Conservation (phyloP, 768 basidiomycete genomes). For the Chiua virens region DNA sequence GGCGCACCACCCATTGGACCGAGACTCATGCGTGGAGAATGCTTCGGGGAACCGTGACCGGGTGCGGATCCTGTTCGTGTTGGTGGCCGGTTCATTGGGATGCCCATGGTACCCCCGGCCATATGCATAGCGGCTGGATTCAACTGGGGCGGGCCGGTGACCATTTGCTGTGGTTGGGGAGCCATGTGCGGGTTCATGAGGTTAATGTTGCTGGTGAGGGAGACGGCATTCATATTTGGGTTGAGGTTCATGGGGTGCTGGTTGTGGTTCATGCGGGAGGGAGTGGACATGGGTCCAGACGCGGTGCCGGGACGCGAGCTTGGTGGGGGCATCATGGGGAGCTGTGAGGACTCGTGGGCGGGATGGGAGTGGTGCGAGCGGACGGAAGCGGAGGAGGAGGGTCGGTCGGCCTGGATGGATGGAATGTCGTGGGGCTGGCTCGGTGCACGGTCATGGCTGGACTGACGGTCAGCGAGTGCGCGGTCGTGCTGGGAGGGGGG, state of each 20-base stretch:
- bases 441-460: constrained; percentile 22
- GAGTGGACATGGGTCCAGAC: constrained; percentile 14
- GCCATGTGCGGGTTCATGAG: constrained; percentile 11
- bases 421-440: constrained; percentile 25
- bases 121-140: constrained; percentile 18
- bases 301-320: constrained; percentile 29
- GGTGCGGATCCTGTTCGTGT: constrained; percentile 31
- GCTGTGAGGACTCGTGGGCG: constrained; percentile 10
- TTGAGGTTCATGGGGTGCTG: constrained; percentile 17
- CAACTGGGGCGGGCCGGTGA: constrained; percentile 12
- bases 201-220: constrained; percentile 11
- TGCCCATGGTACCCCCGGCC: constrained; percentile 3
- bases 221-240: constrained; percentile 15
- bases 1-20: constrained; percentile 10
- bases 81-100: constrained; percentile 29
- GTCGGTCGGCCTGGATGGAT: constrained; percentile 19
- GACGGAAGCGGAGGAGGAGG: constrained; percentile 27
- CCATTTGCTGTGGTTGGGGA: constrained; percentile 23
- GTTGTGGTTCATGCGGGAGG: constrained; percentile 24
- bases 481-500: constrained; percentile 25
- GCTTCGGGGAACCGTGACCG: constrained; percentile 29
- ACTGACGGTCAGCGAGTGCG: constrained; percentile 16
- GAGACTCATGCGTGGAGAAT: constrained; percentile 25
- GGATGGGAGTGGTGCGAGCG: constrained; percentile 30
- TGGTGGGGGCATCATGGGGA: constrained; percentile 26